phyloP scores from a whole-genome alignment of 352 stramenopile genomes.

The Pythium folliculosum region DNA sequence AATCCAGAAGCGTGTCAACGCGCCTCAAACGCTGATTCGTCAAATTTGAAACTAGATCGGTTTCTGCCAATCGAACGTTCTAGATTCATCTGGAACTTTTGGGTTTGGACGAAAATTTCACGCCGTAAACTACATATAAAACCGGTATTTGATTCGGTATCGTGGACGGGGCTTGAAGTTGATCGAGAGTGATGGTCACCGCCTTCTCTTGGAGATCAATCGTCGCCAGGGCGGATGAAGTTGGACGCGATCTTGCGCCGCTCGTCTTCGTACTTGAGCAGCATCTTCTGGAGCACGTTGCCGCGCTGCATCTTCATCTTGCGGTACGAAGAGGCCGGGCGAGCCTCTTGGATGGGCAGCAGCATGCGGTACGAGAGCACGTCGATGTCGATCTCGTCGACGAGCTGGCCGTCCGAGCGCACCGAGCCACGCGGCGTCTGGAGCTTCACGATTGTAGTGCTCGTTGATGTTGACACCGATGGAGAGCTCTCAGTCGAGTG shows the following conservation, averaged over 20 bases:
- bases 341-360: slow-evolving; percentile 50
- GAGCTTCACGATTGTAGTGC: not conserved
- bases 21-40: slow-evolving; percentile 8
- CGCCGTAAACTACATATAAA: slow-evolving; percentile 7
- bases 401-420: slow-evolving; percentile 36
- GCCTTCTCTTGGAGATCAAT: not conserved
- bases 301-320: slow-evolving; percentile 35
- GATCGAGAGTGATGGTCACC: slow-evolving; percentile 23
- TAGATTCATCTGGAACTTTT: slow-evolving; percentile 15
- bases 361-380: slow-evolving; percentile 63
- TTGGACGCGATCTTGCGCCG: slow-evolving; percentile 19
- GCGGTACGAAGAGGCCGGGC: slow-evolving; percentile 44
- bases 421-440: slow-evolving; percentile 12
- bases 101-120: not conserved
- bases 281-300: slow-evolving; percentile 64
- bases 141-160: slow-evolving; percentile 4
- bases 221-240: slow-evolving; percentile 1
- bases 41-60: not conserved
- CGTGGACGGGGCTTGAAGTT: slow-evolving; percentile 22
- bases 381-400: slow-evolving; percentile 43
- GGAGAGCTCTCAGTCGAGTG: not conserved
- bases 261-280: slow-evolving; percentile 41
- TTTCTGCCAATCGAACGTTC: slow-evolving; percentile 27
- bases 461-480: not conserved
- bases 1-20: slow-evolving; percentile 25